A percentile compares a stretch with the other conserved stretches of the same genome.
Conservation (phyloP, 257 asterid genomes). For the Hygrophila difformis region DNA sequence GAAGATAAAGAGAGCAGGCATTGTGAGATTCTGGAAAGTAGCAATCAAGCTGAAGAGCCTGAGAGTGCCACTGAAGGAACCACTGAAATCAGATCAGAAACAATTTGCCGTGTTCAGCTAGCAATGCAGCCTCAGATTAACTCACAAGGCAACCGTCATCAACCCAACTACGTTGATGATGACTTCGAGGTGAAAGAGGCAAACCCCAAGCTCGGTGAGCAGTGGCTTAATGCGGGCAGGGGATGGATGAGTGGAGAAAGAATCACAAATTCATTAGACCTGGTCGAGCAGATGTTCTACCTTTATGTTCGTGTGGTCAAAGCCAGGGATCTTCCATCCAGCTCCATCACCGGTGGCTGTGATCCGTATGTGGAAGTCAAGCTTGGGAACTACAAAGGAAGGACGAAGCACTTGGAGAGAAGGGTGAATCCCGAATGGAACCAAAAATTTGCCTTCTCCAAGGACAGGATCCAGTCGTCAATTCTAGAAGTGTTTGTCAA, state of each 20-base stretch:
- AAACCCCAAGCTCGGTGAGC: constrained; percentile 42
- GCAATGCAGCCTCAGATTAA: constrained; percentile 37
- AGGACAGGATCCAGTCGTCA: constrained; percentile 61
- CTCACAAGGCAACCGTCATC: constrained; percentile 25
- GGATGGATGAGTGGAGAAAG: constrained; percentile 55
- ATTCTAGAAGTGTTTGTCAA: constrained; percentile 50
- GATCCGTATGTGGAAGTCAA: constrained; percentile 70
- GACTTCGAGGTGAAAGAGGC: constrained; percentile 66
- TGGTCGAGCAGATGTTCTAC: constrained; percentile 66
- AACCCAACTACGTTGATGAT: constrained; percentile 20
- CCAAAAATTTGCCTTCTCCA: constrained; percentile 73
- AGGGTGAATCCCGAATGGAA: constrained; percentile 62
- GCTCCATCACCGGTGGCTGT: constrained; percentile 27
- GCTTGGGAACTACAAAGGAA: constrained; percentile 71
- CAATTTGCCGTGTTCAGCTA: constrained; percentile 27
- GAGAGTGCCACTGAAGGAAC: constrained; percentile 14
- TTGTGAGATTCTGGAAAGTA: too few species aligned
- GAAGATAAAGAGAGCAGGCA: constrained; percentile 15
- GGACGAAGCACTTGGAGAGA: constrained; percentile 42
- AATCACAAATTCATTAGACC: constrained; percentile 44
- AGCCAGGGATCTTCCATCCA: constrained; percentile 54
- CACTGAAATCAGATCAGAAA: constrained; percentile 18
- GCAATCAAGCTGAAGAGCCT: constrained; percentile 17
- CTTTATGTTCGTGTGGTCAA: constrained; percentile 67
- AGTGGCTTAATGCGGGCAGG: constrained; percentile 35